Evolutionary conservation across 2,329 filamentous ascomycete species (phyloP).

Genomic region (Rasamsonia emersonii): DNA sequence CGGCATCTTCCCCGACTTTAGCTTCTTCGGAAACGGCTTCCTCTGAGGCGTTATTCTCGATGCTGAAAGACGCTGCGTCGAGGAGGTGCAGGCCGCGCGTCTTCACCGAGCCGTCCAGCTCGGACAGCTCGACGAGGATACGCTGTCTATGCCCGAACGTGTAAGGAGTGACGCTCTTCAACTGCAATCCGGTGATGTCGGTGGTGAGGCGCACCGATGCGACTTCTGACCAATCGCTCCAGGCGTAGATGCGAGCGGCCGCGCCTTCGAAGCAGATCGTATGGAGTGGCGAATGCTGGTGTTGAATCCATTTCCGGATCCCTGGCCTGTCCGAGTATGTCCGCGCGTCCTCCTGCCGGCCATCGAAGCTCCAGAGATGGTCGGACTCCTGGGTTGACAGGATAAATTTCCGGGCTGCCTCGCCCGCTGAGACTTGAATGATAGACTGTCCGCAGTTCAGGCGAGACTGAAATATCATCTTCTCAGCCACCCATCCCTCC

Average conservation of each 20-base stretch:
- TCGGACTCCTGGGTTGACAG: no score
- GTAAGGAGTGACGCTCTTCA: slow-evolving; percentile 15
- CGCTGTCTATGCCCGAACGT: slow-evolving; percentile 6
- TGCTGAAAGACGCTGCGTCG: slow-evolving; percentile 10
- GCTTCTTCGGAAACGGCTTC: not conserved
- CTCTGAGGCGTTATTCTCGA: slow-evolving; percentile 5
- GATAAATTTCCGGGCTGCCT: no score
- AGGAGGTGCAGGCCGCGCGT: slow-evolving; percentile 9
- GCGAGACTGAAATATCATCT: no score
- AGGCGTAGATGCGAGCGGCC: slow-evolving; percentile 17
- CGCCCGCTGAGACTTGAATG: no score
- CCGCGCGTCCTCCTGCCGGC: no score
- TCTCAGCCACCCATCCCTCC: no score
- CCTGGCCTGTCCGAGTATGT: no score
- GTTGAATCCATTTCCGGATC: no score
- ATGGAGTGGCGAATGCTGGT: slow-evolving; percentile 14
- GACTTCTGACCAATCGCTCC: slow-evolving; percentile 21
- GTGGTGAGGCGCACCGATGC: slow-evolving; percentile 8
- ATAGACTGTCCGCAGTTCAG: no score
- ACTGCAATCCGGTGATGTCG: slow-evolving; percentile 9
- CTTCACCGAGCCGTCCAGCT: slow-evolving; percentile 11
- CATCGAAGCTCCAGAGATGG: no score
- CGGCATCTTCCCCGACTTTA: not conserved
- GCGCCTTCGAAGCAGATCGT: slow-evolving; percentile 21
- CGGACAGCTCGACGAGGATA: slow-evolving; percentile 15